Percentiles rank a stretch among this genome's conserved stretches.
These are phyloP conservation scores for Cyberlindnera americana DNA, from an alignment of 805 yeast genomes.

Conservation along the genomic window DNA sequence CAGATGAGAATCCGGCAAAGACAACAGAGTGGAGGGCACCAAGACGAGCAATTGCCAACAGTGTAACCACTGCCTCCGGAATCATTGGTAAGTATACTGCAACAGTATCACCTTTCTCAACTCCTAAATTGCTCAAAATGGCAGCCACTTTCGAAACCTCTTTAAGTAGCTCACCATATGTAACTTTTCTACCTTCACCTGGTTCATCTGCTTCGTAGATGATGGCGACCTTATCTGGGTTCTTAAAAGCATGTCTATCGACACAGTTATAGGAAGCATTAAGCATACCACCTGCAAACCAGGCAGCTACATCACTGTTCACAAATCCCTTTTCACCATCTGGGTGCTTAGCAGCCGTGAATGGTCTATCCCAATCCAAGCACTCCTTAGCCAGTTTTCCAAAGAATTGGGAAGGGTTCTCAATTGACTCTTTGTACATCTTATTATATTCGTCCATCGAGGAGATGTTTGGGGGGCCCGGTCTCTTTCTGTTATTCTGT, in stretches of 20 bases:
- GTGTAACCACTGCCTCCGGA: conserved; percentile 92
- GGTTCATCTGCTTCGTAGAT: conserved; percentile 94
- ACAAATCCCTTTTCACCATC: conserved; percentile 42
- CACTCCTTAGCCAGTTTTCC: conserved; percentile 71
- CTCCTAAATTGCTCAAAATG: conserved; percentile 79
- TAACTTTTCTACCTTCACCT: conserved; percentile 70
- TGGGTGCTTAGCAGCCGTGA: conserved; percentile 57
- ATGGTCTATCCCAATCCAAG: conserved; percentile 77
- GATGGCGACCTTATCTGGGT: conserved; percentile 80
- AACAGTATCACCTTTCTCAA: conserved; percentile 90
- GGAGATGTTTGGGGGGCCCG: conserved; percentile 23
- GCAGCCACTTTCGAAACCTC: conserved; percentile 87
- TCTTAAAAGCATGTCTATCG: conserved; percentile 88
- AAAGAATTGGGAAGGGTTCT: conserved; percentile 78
- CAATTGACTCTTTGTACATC: conserved; percentile 73
- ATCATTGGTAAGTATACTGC: conserved; percentile 98
- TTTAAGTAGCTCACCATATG: conserved; percentile 82
- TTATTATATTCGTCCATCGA: conserved; percentile 63
- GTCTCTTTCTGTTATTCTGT: conserved; percentile 24
- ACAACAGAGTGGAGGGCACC: conserved; percentile 97
- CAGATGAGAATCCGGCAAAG: conserved; percentile 95
- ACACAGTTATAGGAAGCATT: conserved; percentile 94
- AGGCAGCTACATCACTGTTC: conserved; percentile 53
- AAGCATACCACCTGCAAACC: conserved; percentile 92
- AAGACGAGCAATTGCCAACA: conserved; percentile 86